Conservation (phyloP, 208 protist genomes). For the Plasmodiophora brassicae region DNA sequence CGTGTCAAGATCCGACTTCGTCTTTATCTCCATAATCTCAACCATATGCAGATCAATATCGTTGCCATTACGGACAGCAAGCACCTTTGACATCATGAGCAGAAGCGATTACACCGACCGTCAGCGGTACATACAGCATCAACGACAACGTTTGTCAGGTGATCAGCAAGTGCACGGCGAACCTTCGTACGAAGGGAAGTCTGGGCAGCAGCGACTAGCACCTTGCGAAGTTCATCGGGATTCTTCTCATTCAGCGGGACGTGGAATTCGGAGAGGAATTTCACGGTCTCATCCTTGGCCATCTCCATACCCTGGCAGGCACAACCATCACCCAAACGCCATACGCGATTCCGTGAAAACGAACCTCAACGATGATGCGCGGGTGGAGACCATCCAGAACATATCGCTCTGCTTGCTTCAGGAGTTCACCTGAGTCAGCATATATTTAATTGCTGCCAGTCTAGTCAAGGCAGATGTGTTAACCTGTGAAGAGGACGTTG, state of each 20-base stretch:
- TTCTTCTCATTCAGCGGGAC: conserved; percentile 50
- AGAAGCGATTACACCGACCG: not conserved
- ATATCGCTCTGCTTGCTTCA: conserved; percentile 93
- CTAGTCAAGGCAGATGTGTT: not conserved
- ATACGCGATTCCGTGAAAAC: not conserved
- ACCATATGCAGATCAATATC: conserved; percentile 98
- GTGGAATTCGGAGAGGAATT: conserved; percentile 79
- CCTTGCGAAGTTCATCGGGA: conserved; percentile 70
- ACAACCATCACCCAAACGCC: not conserved
- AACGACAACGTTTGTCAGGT: conserved; percentile 60
- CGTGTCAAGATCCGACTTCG: conserved; percentile 72
- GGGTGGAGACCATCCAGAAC: conserved; percentile 98
- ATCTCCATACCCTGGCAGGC: conserved; percentile 74
- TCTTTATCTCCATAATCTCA: conserved; percentile 98
- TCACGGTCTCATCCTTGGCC: conserved; percentile 67
- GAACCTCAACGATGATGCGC: conserved; percentile 90
- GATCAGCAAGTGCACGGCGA: conserved; percentile 69
- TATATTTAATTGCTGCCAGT: conserved; percentile 8
- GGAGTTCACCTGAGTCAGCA: conserved; percentile 93
- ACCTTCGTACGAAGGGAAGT: conserved; percentile 60
- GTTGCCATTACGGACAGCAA: conserved; percentile 50
- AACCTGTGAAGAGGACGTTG: conserved; percentile 85
- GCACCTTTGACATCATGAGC: not conserved
- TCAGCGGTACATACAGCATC: conserved; percentile 48
- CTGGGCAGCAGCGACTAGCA: conserved; percentile 71